Percentiles rank a stretch among this genome's conserved stretches.
Evolutionary conservation across 2,329 filamentous ascomycete genomes (phyloP).

Genomic region (Aureobasidium musti): DNA sequence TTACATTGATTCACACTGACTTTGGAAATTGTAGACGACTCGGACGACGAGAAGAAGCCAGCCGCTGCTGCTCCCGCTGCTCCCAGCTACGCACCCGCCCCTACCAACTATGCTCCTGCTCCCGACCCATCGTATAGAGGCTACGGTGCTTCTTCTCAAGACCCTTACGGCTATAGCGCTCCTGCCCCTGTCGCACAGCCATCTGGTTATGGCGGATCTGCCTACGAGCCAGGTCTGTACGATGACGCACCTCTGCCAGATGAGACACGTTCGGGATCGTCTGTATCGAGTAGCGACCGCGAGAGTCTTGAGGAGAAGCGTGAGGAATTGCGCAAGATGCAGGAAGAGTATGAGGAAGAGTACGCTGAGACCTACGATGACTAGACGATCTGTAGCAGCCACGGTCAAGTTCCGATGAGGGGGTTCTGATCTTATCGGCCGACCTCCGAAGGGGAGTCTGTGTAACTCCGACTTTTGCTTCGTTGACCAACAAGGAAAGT

Average conservation of each 20-base stretch:
- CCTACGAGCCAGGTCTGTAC: constrained; percentile 29
- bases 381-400: constrained; percentile 14
- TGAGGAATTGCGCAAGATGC: constrained; percentile 48
- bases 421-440: background rate
- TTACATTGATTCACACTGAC: constrained; percentile 27
- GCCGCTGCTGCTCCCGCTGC: constrained; percentile 26
- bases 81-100: constrained; percentile 9
- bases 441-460: too few relatives aligned
- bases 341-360: constrained; percentile 55
- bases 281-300: constrained; percentile 50
- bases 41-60: constrained; percentile 39
- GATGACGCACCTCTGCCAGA: constrained; percentile 28
- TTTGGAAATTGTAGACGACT: constrained; percentile 38
- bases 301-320: constrained; percentile 52
- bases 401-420: background rate
- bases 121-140: constrained; percentile 16
- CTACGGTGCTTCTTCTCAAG: constrained; percentile 13
- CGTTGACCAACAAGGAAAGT: background rate
- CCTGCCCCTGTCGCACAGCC: constrained; percentile 32
- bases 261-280: constrained; percentile 23
- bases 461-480: background rate
- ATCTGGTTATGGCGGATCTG: constrained; percentile 21
- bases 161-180: constrained; percentile 31
- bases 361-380: constrained; percentile 50
- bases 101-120: constrained; percentile 20